Conservation (phyloP, 768 basidiomycete species). For the Holtermanniella nyarrowii region DNA sequence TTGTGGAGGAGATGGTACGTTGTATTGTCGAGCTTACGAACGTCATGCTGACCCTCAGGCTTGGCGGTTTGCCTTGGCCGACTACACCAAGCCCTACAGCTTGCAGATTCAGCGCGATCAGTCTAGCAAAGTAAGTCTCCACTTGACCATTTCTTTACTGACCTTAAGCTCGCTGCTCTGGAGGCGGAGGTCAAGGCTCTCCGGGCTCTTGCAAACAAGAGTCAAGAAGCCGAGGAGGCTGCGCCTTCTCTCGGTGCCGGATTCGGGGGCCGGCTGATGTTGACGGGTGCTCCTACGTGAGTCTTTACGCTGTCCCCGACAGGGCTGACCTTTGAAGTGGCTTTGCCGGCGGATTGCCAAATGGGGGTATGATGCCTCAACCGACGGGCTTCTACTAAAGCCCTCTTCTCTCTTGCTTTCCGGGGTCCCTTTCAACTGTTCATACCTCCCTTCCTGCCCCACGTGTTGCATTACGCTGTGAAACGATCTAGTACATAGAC, state of each 20-base stretch:
- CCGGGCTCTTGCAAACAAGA: conserved; percentile 71
- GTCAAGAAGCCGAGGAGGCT: conserved; percentile 79
- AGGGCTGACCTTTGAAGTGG: conserved; percentile 2
- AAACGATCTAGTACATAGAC: neutral
- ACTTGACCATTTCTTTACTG: neutral
- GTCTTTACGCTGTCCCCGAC: conserved; percentile 2
- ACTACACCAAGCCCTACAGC: conserved; percentile 95
- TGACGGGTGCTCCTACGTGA: conserved; percentile 36
- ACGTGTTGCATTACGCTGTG: neutral
- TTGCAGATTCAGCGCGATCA: conserved; percentile 68
- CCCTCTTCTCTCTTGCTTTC: neutral
- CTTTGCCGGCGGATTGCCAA: conserved; percentile 10
- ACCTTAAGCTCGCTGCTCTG: conserved; percentile 54
- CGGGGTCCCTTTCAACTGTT: neutral
- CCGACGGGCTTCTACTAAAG: conserved; percentile 20
- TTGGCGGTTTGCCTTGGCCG: conserved; percentile 91
- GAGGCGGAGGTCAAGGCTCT: conserved; percentile 86
- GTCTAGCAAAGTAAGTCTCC: conserved; percentile 22
- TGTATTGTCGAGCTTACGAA: neutral
- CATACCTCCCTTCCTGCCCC: neutral
- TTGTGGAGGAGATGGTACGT: conserved; percentile 69
- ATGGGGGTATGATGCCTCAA: conserved; percentile 15
- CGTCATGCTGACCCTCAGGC: conserved; percentile 42
- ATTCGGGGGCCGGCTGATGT: conserved; percentile 35
- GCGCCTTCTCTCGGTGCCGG: conserved; percentile 82